Evolutionary conservation across 2,329 filamentous ascomycete genomes (phyloP).

Genomic region (Huntiella bhutanensis): DNA sequence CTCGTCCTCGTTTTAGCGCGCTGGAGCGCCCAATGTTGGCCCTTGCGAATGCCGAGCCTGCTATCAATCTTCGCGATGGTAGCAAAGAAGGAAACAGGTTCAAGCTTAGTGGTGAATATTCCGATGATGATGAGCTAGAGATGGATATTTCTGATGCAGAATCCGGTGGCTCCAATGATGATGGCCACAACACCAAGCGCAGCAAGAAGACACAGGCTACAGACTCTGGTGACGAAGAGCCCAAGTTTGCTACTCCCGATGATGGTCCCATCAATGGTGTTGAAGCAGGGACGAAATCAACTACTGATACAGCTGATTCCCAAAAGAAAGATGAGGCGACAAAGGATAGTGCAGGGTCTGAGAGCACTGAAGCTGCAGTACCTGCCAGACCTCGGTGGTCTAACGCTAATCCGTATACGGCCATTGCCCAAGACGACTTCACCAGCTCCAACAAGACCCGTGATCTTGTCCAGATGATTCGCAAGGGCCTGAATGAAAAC

Average conservation of each 20-base stretch:
- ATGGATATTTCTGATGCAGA: conserved; percentile 43
- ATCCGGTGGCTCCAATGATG: conserved; percentile 15
- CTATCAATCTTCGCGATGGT: conserved; percentile 27
- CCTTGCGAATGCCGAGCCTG: conserved; percentile 23
- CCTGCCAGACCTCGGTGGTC: conserved; percentile 57
- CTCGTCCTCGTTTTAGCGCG: conserved; percentile 21
- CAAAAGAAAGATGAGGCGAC: background rate
- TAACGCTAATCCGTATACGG: conserved; percentile 87
- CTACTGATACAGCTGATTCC: background rate
- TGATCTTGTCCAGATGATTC: conserved; percentile 78
- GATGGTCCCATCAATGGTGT: conserved; percentile 19
- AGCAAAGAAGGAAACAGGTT: conserved; percentile 30
- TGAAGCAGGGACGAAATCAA: background rate
- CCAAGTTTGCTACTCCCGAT: conserved; percentile 21
- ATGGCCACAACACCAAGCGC: background rate
- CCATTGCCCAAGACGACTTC: conserved; percentile 37
- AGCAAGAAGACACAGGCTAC: background rate
- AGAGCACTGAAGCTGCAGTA: background rate
- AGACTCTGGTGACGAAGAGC: conserved; percentile 17
- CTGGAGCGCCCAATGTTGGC: conserved; percentile 32
- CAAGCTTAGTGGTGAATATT: conserved; percentile 35
- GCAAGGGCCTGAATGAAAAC: conserved; percentile 59
- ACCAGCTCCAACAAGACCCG: conserved; percentile 55
- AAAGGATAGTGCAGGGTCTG: background rate
- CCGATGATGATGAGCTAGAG: conserved; percentile 42